phyloP scores from a whole-genome alignment of 371 early-diverging fungal genomes.

The Funneliformis caledonium region DNA sequence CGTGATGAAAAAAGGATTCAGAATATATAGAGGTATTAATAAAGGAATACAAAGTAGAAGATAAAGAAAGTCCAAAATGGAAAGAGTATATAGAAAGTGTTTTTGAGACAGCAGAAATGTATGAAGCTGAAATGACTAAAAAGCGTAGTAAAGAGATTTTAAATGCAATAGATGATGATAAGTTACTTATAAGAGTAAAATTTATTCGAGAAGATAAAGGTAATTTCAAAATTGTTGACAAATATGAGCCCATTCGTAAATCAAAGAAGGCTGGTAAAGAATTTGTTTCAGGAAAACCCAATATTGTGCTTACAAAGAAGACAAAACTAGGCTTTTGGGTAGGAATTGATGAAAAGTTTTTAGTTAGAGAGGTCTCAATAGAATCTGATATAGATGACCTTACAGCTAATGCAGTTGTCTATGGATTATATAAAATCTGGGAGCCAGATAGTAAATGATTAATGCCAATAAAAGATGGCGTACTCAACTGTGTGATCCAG shows the following conservation, averaged over 20 bases:
- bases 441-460: no score
- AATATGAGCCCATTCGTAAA: conserved; percentile 9
- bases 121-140: conserved; percentile 28
- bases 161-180: conserved; percentile 19
- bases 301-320: conserved; percentile 8
- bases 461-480: no score
- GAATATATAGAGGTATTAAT: conserved; percentile 6
- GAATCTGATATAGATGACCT: no score
- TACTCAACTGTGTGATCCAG: no score
- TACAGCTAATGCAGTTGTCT: neutral
- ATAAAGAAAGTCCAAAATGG: conserved; percentile 23
- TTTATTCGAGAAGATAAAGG: conserved; percentile 22
- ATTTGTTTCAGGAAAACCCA: neutral
- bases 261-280: neutral
- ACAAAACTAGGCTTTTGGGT: neutral
- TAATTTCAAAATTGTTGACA: neutral
- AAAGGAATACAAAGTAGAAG: conserved; percentile 2
- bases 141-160: neutral
- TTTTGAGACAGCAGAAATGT: neutral
- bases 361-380: neutral
- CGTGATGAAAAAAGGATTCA: neutral
- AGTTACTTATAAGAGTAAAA: conserved; percentile 24
- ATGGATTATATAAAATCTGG: no score
- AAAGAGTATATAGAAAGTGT: neutral
- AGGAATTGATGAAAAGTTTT: conserved; percentile 24